Percentiles rank a stretch among this genome's conserved stretches.
phyloP scores from a whole-genome alignment of 768 basidiomycete genomes.

The Mycena latifolia region DNA sequence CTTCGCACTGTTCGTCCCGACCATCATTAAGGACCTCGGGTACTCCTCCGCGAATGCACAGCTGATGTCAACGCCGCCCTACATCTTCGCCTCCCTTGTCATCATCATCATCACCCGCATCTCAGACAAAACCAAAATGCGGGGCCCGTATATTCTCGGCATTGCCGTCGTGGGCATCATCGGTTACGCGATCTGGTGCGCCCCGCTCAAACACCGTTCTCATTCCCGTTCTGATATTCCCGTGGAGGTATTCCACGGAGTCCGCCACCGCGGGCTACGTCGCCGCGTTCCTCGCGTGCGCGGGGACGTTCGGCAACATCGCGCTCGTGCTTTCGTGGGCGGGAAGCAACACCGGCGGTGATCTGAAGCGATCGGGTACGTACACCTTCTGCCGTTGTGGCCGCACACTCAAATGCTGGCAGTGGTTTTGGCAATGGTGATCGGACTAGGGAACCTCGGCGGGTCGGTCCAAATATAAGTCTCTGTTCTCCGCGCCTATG shows the following conservation, averaged over 20 bases:
- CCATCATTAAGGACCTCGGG: conserved; percentile 17
- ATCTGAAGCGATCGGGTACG: conserved; percentile 21
- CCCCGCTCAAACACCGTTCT: background rate
- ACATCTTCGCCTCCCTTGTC: conserved; percentile 4
- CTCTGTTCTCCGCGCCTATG: no score
- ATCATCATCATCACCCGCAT: background rate
- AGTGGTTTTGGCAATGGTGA: conserved; percentile 15
- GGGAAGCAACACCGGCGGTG: conserved; percentile 14
- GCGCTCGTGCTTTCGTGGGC: conserved; percentile 20
- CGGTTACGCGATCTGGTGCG: conserved; percentile 18
- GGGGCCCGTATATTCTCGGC: conserved; percentile 14
- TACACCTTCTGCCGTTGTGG: no score
- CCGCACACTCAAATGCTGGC: background rate
- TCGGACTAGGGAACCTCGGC: conserved; percentile 18
- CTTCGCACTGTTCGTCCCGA: conserved; percentile 18
- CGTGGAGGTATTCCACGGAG: conserved; percentile 4
- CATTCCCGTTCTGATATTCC: background rate
- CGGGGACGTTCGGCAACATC: conserved; percentile 15
- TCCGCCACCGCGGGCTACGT: conserved; percentile 17
- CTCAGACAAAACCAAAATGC: conserved; percentile 19
- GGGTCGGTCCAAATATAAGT: background rate
- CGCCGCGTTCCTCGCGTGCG: conserved; percentile 16
- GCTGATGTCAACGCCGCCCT: conserved; percentile 14
- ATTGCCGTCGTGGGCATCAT: conserved; percentile 13
- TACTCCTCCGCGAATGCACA: conserved; percentile 15